A percentile compares a stretch with the other conserved stretches of the same genome.
These are phyloP conservation scores for Teratosphaeria zuluensis DNA, from an alignment of 2,329 filamentous ascomycete genomes.

Conservation along the genomic window DNA sequence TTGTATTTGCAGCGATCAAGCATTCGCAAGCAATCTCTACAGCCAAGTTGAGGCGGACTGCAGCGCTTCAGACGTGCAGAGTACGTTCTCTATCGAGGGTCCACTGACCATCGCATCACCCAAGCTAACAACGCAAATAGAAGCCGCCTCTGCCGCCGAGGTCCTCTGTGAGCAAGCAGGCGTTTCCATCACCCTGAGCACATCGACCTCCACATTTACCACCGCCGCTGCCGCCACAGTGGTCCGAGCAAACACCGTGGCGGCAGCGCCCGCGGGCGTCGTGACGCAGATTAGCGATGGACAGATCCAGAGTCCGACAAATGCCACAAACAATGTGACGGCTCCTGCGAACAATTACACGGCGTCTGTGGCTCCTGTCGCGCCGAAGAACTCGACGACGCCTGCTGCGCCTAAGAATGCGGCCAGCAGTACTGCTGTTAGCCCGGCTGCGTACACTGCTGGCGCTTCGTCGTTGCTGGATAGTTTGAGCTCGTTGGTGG, in stretches of 20 bases:
- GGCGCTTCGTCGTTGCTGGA: neutral
- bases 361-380: neutral
- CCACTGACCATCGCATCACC: neutral
- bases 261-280: constrained; percentile 7
- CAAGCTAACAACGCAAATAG: neutral
- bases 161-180: neutral
- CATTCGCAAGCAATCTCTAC: neutral
- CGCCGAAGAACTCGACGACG: neutral
- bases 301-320: constrained; percentile 9
- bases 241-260: constrained; percentile 9
- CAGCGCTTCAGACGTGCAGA: neutral
- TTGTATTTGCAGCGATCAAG: neutral
- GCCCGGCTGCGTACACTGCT: neutral
- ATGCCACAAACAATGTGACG: neutral
- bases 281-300: constrained; percentile 16
- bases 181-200: neutral
- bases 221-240: constrained; percentile 3
- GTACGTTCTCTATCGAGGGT: neutral
- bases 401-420: neutral
- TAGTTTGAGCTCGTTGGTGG: neutral
- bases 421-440: neutral
- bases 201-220: constrained; percentile 6
- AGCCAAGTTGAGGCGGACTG: neutral
- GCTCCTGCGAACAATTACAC: neutral
- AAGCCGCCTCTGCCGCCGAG: neutral